Evolutionary conservation across 2,329 filamentous ascomycete species (phyloP).

Genomic region (Fusarium compactum): DNA sequence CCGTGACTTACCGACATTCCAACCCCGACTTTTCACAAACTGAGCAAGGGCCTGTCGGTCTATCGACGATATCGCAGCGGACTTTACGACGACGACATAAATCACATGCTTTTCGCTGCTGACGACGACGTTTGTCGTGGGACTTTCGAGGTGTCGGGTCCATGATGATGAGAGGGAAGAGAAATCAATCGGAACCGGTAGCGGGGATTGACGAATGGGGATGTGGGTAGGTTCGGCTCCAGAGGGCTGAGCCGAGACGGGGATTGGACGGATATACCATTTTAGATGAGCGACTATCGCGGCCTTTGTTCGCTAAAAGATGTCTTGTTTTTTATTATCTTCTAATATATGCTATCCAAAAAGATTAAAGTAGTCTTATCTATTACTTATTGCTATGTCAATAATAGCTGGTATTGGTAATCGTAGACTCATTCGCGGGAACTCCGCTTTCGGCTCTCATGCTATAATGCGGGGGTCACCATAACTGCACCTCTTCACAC

Average conservation of each 20-base stretch:
- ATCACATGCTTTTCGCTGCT: conserved; percentile 46
- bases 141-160: conserved; percentile 6
- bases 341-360: too few relatives aligned
- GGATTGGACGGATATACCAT: neutral
- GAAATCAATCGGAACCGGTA: conserved; percentile 39
- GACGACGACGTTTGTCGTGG: conserved; percentile 46
- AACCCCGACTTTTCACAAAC: conserved; percentile 45
- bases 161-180: conserved; percentile 22
- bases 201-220: neutral
- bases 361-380: too few relatives aligned
- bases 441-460: neutral
- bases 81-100: conserved; percentile 45
- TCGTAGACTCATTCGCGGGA: too few relatives aligned
- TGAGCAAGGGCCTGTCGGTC: conserved; percentile 34
- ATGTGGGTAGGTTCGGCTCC: conserved; percentile 29
- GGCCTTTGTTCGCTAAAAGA: too few relatives aligned
- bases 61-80: conserved; percentile 42
- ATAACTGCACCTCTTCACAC: neutral
- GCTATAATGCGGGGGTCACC: neutral
- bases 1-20: conserved; percentile 42
- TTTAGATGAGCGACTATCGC: too few relatives aligned
- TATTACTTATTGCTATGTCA: rapidly evolving
- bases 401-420: too few relatives aligned
- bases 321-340: too few relatives aligned
- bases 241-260: conserved; percentile 4